A percentile compares a stretch with the other conserved stretches of the same genome.
Evolutionary conservation across 2,329 filamentous ascomycete species (phyloP).

Genomic region (Epichloe hybrida): DNA sequence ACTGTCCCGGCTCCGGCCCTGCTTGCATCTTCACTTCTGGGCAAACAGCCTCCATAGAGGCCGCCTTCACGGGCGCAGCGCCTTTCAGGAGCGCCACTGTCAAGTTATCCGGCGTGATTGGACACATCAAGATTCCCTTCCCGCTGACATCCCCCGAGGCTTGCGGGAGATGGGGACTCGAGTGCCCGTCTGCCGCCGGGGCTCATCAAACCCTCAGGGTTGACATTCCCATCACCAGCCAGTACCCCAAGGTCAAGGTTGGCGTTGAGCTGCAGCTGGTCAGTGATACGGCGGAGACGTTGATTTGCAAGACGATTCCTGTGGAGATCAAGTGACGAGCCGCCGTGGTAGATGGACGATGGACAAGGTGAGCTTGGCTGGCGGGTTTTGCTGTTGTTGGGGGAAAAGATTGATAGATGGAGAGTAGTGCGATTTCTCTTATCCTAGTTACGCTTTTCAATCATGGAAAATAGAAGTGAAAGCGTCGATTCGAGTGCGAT

Average conservation of each 20-base stretch:
- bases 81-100: background rate
- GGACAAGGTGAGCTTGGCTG: background rate
- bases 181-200: background rate
- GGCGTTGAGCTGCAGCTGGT: background rate
- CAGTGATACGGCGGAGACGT: background rate
- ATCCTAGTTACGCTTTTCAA: no score
- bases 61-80: background rate
- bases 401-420: no score
- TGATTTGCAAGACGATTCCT: constrained; percentile 4
- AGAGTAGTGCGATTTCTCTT: no score
- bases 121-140: background rate
- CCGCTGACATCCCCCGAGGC: background rate
- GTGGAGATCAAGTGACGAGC: constrained; percentile 1
- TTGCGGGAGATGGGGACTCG: constrained; percentile 3
- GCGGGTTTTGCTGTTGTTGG: background rate
- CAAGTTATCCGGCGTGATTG: background rate
- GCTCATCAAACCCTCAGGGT: background rate
- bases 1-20: constrained; percentile 1
- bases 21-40: background rate
- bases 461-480: no score
- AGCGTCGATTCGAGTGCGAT: no score
- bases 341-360: background rate
- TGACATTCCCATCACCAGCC: background rate
- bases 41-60: background rate
- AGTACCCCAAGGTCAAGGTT: background rate